Base-by-base conservation (phyloP, 1,139 yeast genomes). In the Sugiyamaella novakii region DNA sequence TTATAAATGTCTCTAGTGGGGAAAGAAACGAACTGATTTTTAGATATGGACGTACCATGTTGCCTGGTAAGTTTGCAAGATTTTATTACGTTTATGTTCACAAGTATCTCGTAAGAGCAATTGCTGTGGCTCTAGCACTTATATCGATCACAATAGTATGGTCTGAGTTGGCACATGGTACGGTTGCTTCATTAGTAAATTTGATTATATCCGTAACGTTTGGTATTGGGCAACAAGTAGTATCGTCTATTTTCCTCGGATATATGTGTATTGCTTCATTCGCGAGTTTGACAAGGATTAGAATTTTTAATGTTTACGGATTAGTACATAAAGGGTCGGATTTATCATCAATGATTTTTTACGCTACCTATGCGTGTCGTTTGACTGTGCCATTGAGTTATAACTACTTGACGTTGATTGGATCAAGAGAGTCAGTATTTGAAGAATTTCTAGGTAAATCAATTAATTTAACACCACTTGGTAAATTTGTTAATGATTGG, bases 321-420 rank as follows among this genome's bases (percentile, higher is more conserved):
- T 73, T 87, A 56, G 91, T 86, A 29, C 74, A 74, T 48, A 67
- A 70, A 49, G 78, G 82, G 49, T 83, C 92, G 0, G 92, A 85
- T 61, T 84, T 87, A 0, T 84, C 86, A 0, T 81, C 88, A 25
- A 76, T 85, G 29, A 75, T 87, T 40, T 87, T 87, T 65, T 87
- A 85, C 65, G 81, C 91, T 21, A 84, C 87, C 60, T 87, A 87
- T 61, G 81, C 87, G 28, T 87, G 92, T 47, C 80, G 96, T 56
- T 72, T 87, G 62, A 85, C 95, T 0, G 83, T 87, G 11, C 96
- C 96, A 2, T 72, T 87, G 55, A 80, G 87, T 29, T 87, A 85
- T 69, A 87, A 87, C 65, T 87, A 85, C 63, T 67, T 87, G 50
- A 85, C 87, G 31, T 70, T 87, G 45, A 75, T 84, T 53, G 74